Percentiles rank a stretch among this genome's conserved stretches.
phyloP scores from a whole-genome alignment of 2,329 filamentous ascomycete genomes.

The Thyridium curvatum region DNA sequence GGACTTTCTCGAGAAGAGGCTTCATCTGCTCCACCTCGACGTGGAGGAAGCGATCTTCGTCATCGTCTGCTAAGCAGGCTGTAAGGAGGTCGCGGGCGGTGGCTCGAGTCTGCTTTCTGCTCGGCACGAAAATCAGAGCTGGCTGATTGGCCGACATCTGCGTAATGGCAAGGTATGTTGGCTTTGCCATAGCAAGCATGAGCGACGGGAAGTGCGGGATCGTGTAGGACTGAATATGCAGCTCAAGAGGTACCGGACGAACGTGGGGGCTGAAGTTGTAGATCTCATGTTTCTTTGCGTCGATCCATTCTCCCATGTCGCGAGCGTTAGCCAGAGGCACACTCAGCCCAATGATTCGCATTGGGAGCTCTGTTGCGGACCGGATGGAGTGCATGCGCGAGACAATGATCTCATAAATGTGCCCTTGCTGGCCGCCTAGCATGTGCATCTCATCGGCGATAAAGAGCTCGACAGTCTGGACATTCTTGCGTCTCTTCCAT shows the following conservation, averaged over 20 bases:
- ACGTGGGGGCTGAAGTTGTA: conserved; percentile 97
- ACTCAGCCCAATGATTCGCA: conserved; percentile 84
- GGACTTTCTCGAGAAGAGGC: conserved; percentile 74
- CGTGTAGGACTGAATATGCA: conserved; percentile 91
- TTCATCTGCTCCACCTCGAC: conserved; percentile 75
- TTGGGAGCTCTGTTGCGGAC: conserved; percentile 73
- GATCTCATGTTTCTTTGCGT: conserved; percentile 94
- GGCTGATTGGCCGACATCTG: conserved; percentile 87
- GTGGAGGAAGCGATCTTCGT: conserved; percentile 91
- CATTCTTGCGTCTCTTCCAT: conserved; percentile 94
- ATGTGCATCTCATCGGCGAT: conserved; percentile 95
- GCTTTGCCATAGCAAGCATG: conserved; percentile 98
- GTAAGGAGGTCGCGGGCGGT: conserved; percentile 83
- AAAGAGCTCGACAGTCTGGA: conserved; percentile 83
- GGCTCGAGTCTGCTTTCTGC: conserved; percentile 82
- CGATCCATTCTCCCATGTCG: conserved; percentile 96
- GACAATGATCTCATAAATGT: conserved; percentile 93
- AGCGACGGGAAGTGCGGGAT: conserved; percentile 96
- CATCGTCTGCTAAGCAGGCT: conserved; percentile 81
- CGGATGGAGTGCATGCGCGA: conserved; percentile 97
- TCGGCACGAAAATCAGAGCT: conserved; percentile 86
- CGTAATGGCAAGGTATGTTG: conserved; percentile 80
- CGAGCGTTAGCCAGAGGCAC: conserved; percentile 90
- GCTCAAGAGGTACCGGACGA: conserved; percentile 80
- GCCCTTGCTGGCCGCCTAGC: conserved; percentile 81